Conservation (phyloP, 2,329 filamentous ascomycete species). For the Aspergillus udagawae region DNA sequence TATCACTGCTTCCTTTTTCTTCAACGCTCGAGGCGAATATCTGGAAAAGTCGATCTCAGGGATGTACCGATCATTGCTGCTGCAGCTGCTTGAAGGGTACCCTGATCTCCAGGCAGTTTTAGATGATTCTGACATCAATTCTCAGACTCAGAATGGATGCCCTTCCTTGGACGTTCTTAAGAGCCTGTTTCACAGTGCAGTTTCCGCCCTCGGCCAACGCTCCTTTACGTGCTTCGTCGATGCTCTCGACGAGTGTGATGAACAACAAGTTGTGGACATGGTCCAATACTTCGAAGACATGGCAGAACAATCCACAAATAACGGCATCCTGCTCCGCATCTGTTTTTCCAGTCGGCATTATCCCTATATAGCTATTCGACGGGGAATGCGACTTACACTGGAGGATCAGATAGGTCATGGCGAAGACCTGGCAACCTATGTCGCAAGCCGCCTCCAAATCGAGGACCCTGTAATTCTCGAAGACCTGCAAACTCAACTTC, state of each 20-base stretch:
- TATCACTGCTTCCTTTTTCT: conserved; percentile 26
- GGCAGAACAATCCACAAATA: conserved; percentile 10
- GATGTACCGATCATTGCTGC: conserved; percentile 27
- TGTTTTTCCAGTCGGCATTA: conserved; percentile 46
- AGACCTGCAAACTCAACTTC: conserved; percentile 29
- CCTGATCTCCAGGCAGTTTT: conserved; percentile 17
- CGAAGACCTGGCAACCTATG: conserved; percentile 23
- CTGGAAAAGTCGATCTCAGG: conserved; percentile 22
- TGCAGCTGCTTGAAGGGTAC: conserved; percentile 21
- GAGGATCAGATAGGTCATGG: conserved; percentile 39
- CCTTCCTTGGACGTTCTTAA: conserved; percentile 15
- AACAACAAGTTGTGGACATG: conserved; percentile 37
- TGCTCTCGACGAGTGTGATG: conserved; percentile 46
- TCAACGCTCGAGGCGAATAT: conserved; percentile 21
- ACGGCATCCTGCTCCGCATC: conserved; percentile 20
- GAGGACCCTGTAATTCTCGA: conserved; percentile 18
- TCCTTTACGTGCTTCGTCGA: conserved; percentile 39
- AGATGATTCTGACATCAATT: conserved; percentile 6
- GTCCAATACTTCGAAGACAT: conserved; percentile 34
- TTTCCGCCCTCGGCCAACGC: conserved; percentile 9
- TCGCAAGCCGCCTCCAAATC: conserved; percentile 9
- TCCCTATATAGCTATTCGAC: conserved; percentile 35
- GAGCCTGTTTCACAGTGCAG: conserved; percentile 12
- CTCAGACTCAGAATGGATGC: neutral
- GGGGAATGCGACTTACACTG: conserved; percentile 31